Base-by-base conservation (phyloP, 2,329 filamentous ascomycete genomes). In the Fusarium denticulatum region DNA sequence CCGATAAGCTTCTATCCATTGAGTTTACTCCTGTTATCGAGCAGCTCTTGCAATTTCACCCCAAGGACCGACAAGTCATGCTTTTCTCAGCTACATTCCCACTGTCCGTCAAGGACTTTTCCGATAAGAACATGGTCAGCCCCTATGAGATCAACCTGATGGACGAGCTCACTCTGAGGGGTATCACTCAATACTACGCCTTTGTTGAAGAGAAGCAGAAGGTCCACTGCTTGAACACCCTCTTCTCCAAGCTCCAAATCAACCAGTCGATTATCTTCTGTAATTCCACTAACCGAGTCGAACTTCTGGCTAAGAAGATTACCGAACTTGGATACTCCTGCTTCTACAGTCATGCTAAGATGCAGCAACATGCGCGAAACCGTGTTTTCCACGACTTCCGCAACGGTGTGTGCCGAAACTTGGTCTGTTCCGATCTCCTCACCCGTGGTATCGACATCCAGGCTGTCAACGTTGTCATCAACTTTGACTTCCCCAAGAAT, bases 231-330 rank as follows among this genome's bases (percentile, higher is more conserved):
- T 86, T 99, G 75, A 99, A 99, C 86, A 99, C 96, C 1, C 92
- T 99, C 73, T 99, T 99, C 87, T 98, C 95, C 77, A 97, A 98
- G 85, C 91, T 99, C 22, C 96, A 99, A 84, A 99, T 99, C 86
- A 99, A 99, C 85, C 96, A 99, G 86, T 99, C 97, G 72, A 99
- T 99, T 86, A 99, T 99, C 82, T 99, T 99, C 87, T 99, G 96
- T 86, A 99, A 99, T 85, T 99, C 96, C 45, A 99, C 96, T 60
- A 98, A 98, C 83, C 94, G 96, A 75, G 96, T 99, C 69, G 96
- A 99, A 84, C 88, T 99, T 60, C 90, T 99, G 32, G 96, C 96
- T 57, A 99, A 99, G 88, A 99, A 99, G 85, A 99, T 99, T 80
- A 99, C 97, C 53, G 97, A 99, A 83, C 90, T 99, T 74, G 96